Base-by-base conservation (phyloP, 2,329 filamentous ascomycete species). In the Sporothrix schenckii region DNA sequence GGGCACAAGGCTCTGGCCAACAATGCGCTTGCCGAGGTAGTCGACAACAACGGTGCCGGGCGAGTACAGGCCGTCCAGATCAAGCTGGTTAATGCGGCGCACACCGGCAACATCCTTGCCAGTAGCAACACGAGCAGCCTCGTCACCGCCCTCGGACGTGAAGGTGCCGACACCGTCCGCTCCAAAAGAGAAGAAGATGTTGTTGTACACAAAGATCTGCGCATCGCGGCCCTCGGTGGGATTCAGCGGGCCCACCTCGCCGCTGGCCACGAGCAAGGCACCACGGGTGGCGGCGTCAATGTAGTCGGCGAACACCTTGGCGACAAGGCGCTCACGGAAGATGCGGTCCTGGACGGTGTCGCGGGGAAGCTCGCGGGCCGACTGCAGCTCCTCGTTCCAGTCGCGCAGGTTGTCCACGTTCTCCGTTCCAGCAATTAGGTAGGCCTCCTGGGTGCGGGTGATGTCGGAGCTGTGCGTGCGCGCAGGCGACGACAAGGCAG, bases 331-430 rank as follows among this genome's bases (percentile, higher is more conserved):
- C 80, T 99, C 95, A 41, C 95, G 88, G 86, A 98, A 98, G 21
- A 99, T 94, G 69, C 94, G 89, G 78, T 99, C 95, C 80, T 97
- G 94, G 13, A 99, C 92, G 9, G 90, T 93, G 74, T 97, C 94
- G 78, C 93, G 94, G 47, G 94, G 94, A 73, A 99, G 86, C 80
- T 99, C 95, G 76, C 93, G 90, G 13, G 95, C 97, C 2, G 94
- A 97, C 80, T 99, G 95, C 78, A 99, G 97, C 78, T 99, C 95
- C 80, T 99, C 95, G 76, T 99, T 99, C 94, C 96, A 99, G 80
- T 99, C 95, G 71, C 95, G 89, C 73, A 99, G 84, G 4, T 93
- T 97, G 78, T 99, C 95, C 0, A 93, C 92, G 78, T 94, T 97
- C 77, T 99, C 95, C 34, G 94, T 90, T 41, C 96, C 96, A 24